Evolutionary conservation across 2,329 filamentous ascomycete genomes (phyloP).

Genomic region (Fusarium xyrophilum): DNA sequence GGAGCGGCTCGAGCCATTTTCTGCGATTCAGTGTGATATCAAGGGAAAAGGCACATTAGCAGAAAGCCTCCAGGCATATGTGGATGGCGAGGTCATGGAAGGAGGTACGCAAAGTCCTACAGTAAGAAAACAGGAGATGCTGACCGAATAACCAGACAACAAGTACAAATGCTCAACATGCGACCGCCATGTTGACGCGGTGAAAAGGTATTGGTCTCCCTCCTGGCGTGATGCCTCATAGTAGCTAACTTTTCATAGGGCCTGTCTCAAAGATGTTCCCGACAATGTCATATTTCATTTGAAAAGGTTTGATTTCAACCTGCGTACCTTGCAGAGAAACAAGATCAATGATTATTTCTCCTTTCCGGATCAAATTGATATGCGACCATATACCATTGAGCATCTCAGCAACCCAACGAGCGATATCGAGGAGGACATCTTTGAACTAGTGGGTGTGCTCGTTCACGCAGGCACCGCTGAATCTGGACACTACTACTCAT

Average conservation of each 20-base stretch:
- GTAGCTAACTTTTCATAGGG: conserved; percentile 54
- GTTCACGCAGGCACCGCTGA: conserved; percentile 93
- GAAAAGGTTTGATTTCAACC: conserved; percentile 85
- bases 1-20: conserved; percentile 87
- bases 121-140: neutral
- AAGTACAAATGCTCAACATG: conserved; percentile 97
- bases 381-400: conserved; percentile 89
- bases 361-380: conserved; percentile 83
- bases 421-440: conserved; percentile 71
- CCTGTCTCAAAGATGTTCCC: conserved; percentile 89
- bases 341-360: conserved; percentile 97
- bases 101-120: conserved; percentile 62
- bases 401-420: conserved; percentile 71
- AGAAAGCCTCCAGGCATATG: conserved; percentile 92
- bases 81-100: conserved; percentile 95
- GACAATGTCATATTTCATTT: conserved; percentile 96
- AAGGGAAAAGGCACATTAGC: conserved; percentile 85
- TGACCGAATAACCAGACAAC: conserved; percentile 69
- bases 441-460: conserved; percentile 93
- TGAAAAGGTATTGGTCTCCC: conserved; percentile 70
- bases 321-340: conserved; percentile 76
- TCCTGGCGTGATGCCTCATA: neutral
- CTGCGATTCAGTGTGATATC: conserved; percentile 94
- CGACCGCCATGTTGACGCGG: conserved; percentile 86
- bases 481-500: conserved; percentile 97